Conservation (phyloP, 495 filamentous ascomycete species). For the Chaetomidium leptoderma region DNA sequence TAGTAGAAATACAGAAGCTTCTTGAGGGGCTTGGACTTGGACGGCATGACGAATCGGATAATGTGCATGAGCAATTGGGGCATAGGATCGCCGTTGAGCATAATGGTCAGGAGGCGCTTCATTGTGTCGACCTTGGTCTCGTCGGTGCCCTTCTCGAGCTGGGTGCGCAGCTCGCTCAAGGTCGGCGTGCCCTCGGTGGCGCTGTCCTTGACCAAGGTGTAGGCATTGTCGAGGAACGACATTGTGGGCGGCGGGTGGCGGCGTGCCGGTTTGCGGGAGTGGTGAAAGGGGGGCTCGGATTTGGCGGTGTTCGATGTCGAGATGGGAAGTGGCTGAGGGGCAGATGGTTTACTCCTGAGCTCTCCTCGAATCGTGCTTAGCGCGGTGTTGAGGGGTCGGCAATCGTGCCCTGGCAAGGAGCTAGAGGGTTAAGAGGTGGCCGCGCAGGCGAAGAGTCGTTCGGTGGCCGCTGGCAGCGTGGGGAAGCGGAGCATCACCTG, state of each 20-base stretch:
- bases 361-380: neutral
- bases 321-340: conserved; percentile 16
- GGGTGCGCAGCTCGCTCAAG: conserved; percentile 81
- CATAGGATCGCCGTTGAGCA: conserved; percentile 98
- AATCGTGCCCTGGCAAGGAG: no score
- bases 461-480: conserved; percentile 22
- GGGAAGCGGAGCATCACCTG: conserved; percentile 27
- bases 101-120: conserved; percentile 92
- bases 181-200: conserved; percentile 78
- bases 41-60: conserved; percentile 98
- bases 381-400: no score
- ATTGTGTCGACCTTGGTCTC: conserved; percentile 97
- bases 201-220: conserved; percentile 96
- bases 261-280: conserved; percentile 8
- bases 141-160: conserved; percentile 96
- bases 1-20: conserved; percentile 99
- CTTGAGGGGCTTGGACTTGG: conserved; percentile 93
- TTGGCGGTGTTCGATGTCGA: neutral
- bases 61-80: conserved; percentile 97
- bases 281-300: conserved; percentile 7
- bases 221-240: conserved; percentile 91
- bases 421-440: conserved; percentile 10
- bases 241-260: conserved; percentile 55
- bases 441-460: conserved; percentile 12
- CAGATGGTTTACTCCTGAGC: conserved; percentile 9